Evolutionary conservation across 2,329 filamentous ascomycete species (phyloP), one percentile per base, ranked within the genome.

Genomic region (Dryadomyces quercus-mongolicae): DNA sequence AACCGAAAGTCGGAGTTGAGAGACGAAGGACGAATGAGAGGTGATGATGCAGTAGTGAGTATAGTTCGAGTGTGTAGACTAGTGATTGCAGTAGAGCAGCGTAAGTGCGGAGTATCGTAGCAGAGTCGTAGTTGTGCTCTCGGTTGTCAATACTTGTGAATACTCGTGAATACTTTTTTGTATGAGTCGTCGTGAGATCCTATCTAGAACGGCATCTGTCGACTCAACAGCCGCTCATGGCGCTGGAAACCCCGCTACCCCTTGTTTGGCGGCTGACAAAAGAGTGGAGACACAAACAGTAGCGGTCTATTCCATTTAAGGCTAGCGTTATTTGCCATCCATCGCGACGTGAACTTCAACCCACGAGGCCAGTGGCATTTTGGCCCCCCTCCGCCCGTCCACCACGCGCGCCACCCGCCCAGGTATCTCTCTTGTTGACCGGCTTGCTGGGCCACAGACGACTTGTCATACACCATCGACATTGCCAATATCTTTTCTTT

Each of bases 341-440:
- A 59, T 60, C 58, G 58, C 58, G 58, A 60, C 58, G 58, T 60
- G 58, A 60, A 56, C 55, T 45, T 52, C 50, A 49, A 44, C 47
- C 56, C 51, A 51, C 48, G 52, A 54, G 20, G 34, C 40, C 56
- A 18, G 57, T 53, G 43, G 43, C 49, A 47, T 52, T 54, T 55
- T 53, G 49, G 50, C 54, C 53, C 54, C 49, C 48, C 49, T 25
- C 34, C 15, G 20, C 43, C n/a, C 49, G 45, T 34, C 36, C 36
- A 40, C 51, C 49, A 56, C 54, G 52, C 47, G 54, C 56, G 44
- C 31, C 38, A 51, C 44, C 54, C 50, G 20, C 40, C 9, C 16
- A 36, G 25, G n/a, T 40, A 5, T 40, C 36, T 12, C 16, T 22
- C 2, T 44, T 46, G n/a, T 18, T 40, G 43, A n/a, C 43, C 43